phyloP scores from a whole-genome alignment of 768 basidiomycete species.

The Hemileccinum rubropunctum region DNA sequence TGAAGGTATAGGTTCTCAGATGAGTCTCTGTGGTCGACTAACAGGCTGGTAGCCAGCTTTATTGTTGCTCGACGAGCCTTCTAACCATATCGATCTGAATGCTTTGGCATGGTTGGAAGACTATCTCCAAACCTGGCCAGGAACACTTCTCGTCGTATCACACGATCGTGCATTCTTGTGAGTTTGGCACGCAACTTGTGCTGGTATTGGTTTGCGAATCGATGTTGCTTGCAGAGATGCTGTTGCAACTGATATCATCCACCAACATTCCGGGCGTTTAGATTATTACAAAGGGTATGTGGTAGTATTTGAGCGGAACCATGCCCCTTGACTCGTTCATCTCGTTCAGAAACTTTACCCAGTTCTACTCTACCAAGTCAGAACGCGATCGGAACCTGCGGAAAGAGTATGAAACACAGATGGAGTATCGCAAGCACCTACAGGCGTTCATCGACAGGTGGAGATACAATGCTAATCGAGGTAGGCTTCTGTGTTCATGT shows the following conservation, averaged over 20 bases:
- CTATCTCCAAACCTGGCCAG: constrained; percentile 92
- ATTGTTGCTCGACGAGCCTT: constrained; percentile 88
- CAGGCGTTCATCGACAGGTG: constrained; percentile 98
- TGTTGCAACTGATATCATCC: constrained; percentile 97
- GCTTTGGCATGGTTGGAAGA: constrained; percentile 98
- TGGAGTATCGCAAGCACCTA: constrained; percentile 91
- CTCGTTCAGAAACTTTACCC: constrained; percentile 78
- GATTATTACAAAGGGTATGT: constrained; percentile 95
- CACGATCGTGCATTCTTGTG: constrained; percentile 97
- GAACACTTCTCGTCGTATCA: constrained; percentile 93
- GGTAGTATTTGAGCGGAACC: neutral
- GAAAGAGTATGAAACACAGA: constrained; percentile 95
- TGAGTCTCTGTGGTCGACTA: constrained; percentile 4
- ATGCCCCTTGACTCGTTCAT: constrained; percentile 4
- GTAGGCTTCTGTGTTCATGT: constrained; percentile 33
- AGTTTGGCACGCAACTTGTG: constrained; percentile 17
- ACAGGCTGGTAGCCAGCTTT: constrained; percentile 54
- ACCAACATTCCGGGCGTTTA: constrained; percentile 87
- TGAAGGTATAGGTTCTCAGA: constrained; percentile 56
- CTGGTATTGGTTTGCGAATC: neutral
- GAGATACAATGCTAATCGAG: constrained; percentile 96
- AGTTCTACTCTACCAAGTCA: constrained; percentile 98
- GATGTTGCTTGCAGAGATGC: constrained; percentile 58
- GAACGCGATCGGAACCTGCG: constrained; percentile 89
- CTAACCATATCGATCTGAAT: constrained; percentile 96